Base-by-base conservation (phyloP, 768 basidiomycete species). In the Kwoniella sp. region DNA sequence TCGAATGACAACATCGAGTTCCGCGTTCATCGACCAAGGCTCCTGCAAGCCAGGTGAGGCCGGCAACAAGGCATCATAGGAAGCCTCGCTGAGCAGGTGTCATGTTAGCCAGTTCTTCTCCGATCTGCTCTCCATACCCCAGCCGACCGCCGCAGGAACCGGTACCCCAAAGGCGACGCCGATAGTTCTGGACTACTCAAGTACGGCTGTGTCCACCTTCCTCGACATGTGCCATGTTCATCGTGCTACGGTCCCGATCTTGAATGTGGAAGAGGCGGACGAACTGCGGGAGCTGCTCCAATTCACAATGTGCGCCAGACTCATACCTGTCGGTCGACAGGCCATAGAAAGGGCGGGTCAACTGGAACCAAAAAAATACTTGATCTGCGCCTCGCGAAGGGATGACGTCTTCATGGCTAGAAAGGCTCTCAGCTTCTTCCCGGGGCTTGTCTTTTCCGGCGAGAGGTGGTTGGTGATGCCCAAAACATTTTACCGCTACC, bases 301-400 rank as follows among this genome's bases (percentile, higher is more conserved):
- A 22, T 50, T 32, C 38, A 20, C 41, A 3, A n/a, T 42, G 2
- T 42, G 49, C 11, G 49, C n/a, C n/a, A n/a, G n/a, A n/a, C n/a
- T n/a, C n/a, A n/a, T n/a, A n/a, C n/a, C n/a, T n/a, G n/a, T n/a
- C n/a, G n/a, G n/a, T n/a, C n/a, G n/a, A n/a, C n/a, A n/a, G n/a
- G n/a, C n/a, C n/a, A n/a, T n/a, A n/a, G n/a, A n/a, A n/a, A n/a
- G n/a, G n/a, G n/a, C n/a, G n/a, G n/a, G n/a, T n/a, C n/a, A n/a
- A n/a, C n/a, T n/a, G n/a, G n/a, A n/a, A n/a, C n/a, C n/a, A n/a
- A n/a, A n/a, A n/a, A n/a, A n/a, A n/a, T n/a, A n/a, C n/a, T n/a
- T n/a, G n/a, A n/a, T n/a, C n/a, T n/a, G n/a, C n/a, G n/a, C n/a
- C n/a, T n/a, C n/a, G n/a, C n/a, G n/a, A n/a, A n/a, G n/a, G n/a